phyloP scores from a whole-genome alignment of 192 early-diverging fungal species.

The Podochytrium sp. region DNA sequence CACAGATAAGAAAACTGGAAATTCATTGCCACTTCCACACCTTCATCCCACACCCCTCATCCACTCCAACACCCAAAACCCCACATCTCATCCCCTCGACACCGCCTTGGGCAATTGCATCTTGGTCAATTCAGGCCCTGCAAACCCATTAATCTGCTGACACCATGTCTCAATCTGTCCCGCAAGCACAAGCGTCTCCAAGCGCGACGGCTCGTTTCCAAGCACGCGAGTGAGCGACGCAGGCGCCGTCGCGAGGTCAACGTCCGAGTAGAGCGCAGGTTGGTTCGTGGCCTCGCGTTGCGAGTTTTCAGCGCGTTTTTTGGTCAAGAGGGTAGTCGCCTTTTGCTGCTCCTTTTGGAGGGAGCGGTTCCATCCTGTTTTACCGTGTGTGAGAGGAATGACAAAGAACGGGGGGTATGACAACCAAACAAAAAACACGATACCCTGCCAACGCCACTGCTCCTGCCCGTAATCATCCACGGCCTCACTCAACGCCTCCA shows the following conservation, averaged over 20 bases:
- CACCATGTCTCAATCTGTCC: constrained; percentile 92
- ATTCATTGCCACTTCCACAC: too few species aligned
- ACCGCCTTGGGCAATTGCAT: constrained; percentile 69
- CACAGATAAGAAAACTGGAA: neutral
- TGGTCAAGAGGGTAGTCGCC: constrained; percentile 60
- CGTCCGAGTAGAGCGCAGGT: constrained; percentile 71
- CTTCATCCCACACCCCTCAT: too few species aligned
- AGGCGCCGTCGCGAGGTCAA: constrained; percentile 67
- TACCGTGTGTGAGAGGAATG: neutral
- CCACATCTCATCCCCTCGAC: constrained; percentile 12
- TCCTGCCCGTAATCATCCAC: constrained; percentile 91
- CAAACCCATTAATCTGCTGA: constrained; percentile 91
- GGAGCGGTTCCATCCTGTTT: constrained; percentile 79
- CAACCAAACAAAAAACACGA: constrained; percentile 1
- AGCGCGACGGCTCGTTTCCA: constrained; percentile 85
- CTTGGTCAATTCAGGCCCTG: constrained; percentile 92
- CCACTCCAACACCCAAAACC: neutral
- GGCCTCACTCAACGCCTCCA: constrained; percentile 78
- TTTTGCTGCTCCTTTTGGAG: constrained; percentile 85
- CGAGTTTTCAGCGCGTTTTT: constrained; percentile 78
- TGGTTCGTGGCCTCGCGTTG: constrained; percentile 68
- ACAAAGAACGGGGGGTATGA: neutral
- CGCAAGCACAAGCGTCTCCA: constrained; percentile 87
- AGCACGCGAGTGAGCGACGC: constrained; percentile 64
- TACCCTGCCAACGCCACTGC: constrained; percentile 86